phyloP scores from a whole-genome alignment of 2,329 filamentous ascomycete genomes.

The Xylariaceae sp. region DNA sequence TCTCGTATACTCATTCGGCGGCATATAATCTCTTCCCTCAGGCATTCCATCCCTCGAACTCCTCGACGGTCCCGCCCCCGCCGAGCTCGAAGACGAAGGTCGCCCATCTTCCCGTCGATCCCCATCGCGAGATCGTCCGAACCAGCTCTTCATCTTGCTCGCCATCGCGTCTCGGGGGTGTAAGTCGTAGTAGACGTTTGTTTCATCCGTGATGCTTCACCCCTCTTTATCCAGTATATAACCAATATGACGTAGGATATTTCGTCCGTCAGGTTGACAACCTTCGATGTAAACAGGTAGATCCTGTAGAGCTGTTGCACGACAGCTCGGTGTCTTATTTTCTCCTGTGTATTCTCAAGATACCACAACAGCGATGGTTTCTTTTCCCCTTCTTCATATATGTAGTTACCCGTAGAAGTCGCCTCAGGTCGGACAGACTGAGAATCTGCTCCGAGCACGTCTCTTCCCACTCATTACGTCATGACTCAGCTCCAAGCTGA shows the following conservation, averaged over 20 bases:
- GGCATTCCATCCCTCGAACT: constrained; percentile 13
- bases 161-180: constrained; percentile 1
- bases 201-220: neutral
- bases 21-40: constrained; percentile 18
- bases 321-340: too few relatives aligned
- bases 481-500: neutral
- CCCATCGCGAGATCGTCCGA: constrained; percentile 24
- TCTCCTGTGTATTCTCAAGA: too few relatives aligned
- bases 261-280: too few relatives aligned
- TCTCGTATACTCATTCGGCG: constrained; percentile 52
- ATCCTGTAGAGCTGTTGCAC: too few relatives aligned
- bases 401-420: too few relatives aligned
- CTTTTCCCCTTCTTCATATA: too few relatives aligned
- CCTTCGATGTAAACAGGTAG: too few relatives aligned
- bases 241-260: neutral
- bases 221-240: neutral
- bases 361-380: too few relatives aligned
- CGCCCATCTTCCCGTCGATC: constrained; percentile 15
- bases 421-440: neutral
- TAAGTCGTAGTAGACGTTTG: constrained; percentile 2
- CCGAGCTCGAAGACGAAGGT: constrained; percentile 3
- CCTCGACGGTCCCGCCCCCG: constrained; percentile 11
- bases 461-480: constrained; percentile 14
- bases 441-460: constrained; percentile 11
- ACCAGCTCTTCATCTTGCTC: constrained; percentile 29